Percentiles rank a stretch among this genome's conserved stretches.
Conservation (phyloP, 2,329 filamentous ascomycete genomes). For the Bipolaris oryzae region DNA sequence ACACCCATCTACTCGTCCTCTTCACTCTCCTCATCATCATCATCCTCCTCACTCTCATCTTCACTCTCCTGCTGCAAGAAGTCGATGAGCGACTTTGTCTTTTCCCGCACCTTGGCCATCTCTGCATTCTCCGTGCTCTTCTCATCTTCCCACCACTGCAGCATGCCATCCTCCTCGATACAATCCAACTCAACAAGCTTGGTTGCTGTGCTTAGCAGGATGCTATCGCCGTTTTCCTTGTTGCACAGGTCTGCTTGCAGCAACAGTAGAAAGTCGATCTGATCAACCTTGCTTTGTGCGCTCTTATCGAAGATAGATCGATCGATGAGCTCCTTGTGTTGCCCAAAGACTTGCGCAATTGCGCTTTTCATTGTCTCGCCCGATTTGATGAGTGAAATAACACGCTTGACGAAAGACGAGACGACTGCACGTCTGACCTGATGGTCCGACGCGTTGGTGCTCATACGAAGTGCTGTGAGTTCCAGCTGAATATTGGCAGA, state of each 20-base stretch:
- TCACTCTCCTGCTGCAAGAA: constrained; percentile 77
- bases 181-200: constrained; percentile 85
- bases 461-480: constrained; percentile 90
- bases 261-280: constrained; percentile 82
- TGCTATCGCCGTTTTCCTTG: constrained; percentile 65
- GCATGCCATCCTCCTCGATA: constrained; percentile 85
- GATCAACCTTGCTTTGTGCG: constrained; percentile 64
- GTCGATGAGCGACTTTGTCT: constrained; percentile 80
- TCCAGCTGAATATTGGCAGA: constrained; percentile 91
- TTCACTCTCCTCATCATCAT: constrained; percentile 65
- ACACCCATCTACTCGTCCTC: constrained; percentile 49
- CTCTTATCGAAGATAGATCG: constrained; percentile 65
- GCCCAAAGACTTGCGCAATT: constrained; percentile 50
- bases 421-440: constrained; percentile 88
- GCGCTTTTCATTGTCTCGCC: constrained; percentile 48
- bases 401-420: constrained; percentile 81
- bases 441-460: constrained; percentile 85
- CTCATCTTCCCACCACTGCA: constrained; percentile 85
- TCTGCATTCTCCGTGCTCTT: constrained; percentile 70
- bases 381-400: constrained; percentile 70
- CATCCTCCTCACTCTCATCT: constrained; percentile 70
- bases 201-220: constrained; percentile 80
- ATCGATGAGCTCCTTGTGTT: constrained; percentile 65
- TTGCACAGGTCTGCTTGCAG: constrained; percentile 80
- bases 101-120: constrained; percentile 72